phyloP scores from a whole-genome alignment of 1,139 yeast species.

The Pneumocystis oryctolagi region DNA sequence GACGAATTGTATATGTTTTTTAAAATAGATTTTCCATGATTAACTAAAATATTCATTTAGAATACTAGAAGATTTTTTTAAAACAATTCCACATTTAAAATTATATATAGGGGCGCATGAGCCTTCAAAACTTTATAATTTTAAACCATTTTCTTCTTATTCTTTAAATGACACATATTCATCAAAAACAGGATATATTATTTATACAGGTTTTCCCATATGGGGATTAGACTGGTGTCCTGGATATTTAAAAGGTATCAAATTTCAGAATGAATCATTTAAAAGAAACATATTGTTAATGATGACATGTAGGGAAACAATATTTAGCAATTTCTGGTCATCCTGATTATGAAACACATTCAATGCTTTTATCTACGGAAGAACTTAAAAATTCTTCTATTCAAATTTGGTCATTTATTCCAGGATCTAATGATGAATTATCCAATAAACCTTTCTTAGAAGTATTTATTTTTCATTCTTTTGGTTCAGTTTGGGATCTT shows the following conservation, averaged over 20 bases:
- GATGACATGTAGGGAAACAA: not conserved
- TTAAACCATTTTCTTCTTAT: not conserved
- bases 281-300: not conserved
- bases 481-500: conserved; percentile 4
- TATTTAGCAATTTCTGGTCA: not conserved
- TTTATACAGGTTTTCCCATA: not conserved
- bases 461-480: conserved; percentile 3
- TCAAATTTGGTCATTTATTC: not conserved
- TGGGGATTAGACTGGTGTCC: conserved; percentile 1
- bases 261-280: not conserved
- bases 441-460: not conserved
- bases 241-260: not conserved
- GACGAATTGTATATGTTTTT: not conserved
- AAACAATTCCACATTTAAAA: not conserved
- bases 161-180: not conserved
- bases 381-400: not conserved
- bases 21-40: not conserved
- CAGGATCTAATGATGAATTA: not conserved
- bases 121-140: not conserved
- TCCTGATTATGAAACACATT: conserved; percentile 1
- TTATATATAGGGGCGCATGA: not conserved
- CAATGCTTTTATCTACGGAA: not conserved
- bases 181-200: not conserved
- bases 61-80: not conserved
- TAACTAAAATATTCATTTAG: not conserved